Evolutionary conservation across 1,139 yeast species (phyloP).

Genomic region (Diutina scorzettiae): DNA sequence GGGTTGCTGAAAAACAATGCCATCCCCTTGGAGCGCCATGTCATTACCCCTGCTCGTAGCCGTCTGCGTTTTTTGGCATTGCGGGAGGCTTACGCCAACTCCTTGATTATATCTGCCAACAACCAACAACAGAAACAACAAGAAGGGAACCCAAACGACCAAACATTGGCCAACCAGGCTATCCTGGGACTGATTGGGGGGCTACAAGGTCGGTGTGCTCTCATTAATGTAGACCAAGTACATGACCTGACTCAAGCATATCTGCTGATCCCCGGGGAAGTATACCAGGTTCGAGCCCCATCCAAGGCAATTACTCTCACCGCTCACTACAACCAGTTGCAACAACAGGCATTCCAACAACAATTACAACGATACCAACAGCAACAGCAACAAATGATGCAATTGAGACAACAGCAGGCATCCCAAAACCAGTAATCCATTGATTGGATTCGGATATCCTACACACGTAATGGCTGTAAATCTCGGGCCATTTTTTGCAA

Average conservation of each 20-base stretch:
- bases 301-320: conserved; percentile 36
- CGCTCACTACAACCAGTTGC: conserved; percentile 32
- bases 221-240: conserved; percentile 45
- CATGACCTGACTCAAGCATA: conserved; percentile 34
- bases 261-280: conserved; percentile 40
- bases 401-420: not conserved
- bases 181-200: conserved; percentile 54
- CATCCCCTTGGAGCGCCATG: conserved; percentile 69
- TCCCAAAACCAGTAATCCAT: not conserved
- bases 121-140: not conserved
- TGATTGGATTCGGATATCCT: conserved; percentile 1
- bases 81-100: conserved; percentile 71
- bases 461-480: too few species aligned
- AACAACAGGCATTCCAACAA: conserved; percentile 40
- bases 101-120: conserved; percentile 22
- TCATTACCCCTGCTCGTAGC: conserved; percentile 55
- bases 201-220: conserved; percentile 64
- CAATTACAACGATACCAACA: conserved; percentile 34
- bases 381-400: conserved; percentile 11
- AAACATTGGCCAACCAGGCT: conserved; percentile 38
- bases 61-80: conserved; percentile 67
- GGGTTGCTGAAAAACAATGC: conserved; percentile 81
- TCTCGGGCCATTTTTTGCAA: too few species aligned
- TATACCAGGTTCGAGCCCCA: conserved; percentile 54
- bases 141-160: conserved; percentile 15